Conservation (phyloP, 768 basidiomycete genomes). For the Rhodotorula babjevae region DNA sequence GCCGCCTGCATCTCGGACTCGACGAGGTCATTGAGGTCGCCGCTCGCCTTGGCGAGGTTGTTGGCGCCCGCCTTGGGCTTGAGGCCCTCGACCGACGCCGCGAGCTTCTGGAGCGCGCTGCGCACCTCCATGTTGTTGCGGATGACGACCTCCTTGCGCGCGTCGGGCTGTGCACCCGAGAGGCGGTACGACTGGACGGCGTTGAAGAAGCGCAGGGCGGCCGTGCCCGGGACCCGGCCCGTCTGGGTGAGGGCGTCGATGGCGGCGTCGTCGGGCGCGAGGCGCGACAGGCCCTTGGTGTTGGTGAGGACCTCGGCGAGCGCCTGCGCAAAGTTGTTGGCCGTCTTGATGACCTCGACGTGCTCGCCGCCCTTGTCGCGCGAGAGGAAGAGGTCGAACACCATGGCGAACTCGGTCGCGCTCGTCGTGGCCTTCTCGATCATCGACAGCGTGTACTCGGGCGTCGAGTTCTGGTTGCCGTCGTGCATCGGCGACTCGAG, state of each 20-base stretch:
- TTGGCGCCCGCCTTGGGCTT: conserved; percentile 76
- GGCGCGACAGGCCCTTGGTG: conserved; percentile 90
- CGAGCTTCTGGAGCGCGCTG: conserved; percentile 73
- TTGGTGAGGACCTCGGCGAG: conserved; percentile 86
- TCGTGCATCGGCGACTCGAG: conserved; percentile 91
- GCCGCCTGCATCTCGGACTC: conserved; percentile 94
- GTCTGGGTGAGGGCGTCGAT: conserved; percentile 81
- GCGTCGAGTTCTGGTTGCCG: conserved; percentile 94
- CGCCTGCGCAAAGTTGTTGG: conserved; percentile 92
- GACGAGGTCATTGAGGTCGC: conserved; percentile 91
- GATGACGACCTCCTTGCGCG: conserved; percentile 79
- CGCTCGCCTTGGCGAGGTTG: conserved; percentile 69
- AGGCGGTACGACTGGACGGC: conserved; percentile 95
- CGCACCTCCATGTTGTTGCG: conserved; percentile 83
- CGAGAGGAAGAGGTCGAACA: conserved; percentile 79
- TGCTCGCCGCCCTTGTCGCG: conserved; percentile 86
- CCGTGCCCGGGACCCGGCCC: conserved; percentile 80
- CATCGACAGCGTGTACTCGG: conserved; percentile 96
- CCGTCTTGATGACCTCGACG: conserved; percentile 95
- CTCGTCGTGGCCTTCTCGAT: conserved; percentile 94
- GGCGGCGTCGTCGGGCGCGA: conserved; percentile 83
- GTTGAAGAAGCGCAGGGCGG: conserved; percentile 84
- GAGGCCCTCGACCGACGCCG: conserved; percentile 77
- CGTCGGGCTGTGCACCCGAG: conserved; percentile 62
- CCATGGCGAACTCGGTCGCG: conserved; percentile 90